Percentiles rank a stretch among this genome's conserved stretches.
Evolutionary conservation across 495 filamentous ascomycete genomes (phyloP).

Genomic region (Penicillium samsonianum): DNA sequence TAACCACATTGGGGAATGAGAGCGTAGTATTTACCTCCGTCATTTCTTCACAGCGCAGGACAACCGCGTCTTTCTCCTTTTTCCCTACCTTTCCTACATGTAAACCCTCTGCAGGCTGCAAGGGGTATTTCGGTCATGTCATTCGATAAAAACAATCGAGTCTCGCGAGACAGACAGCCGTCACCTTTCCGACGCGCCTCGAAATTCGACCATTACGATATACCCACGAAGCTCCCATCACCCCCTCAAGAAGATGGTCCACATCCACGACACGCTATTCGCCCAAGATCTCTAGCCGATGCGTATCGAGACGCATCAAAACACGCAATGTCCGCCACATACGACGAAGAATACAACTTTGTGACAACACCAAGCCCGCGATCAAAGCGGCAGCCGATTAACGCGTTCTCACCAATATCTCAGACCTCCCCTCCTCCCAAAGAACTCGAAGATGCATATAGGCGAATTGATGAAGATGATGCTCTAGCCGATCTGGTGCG

Average conservation of each 20-base stretch:
- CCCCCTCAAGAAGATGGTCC: slow-evolving; percentile 33
- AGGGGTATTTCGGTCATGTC: slow-evolving; percentile 7
- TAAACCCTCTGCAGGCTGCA: slow-evolving; percentile 21
- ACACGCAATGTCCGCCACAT: slow-evolving; percentile 17
- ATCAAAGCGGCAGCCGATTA: slow-evolving; percentile 10
- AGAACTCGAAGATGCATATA: slow-evolving; percentile 47
- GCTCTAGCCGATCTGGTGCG: slow-evolving; percentile 39
- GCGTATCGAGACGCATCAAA: slow-evolving; percentile 38
- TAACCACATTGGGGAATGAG: slow-evolving; percentile 32
- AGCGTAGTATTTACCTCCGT: slow-evolving; percentile 23
- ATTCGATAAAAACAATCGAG: slow-evolving; percentile 13
- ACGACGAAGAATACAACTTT: slow-evolving; percentile 22
- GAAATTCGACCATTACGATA: slow-evolving; percentile 31
- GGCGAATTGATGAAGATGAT: slow-evolving; percentile 47
- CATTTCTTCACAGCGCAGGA: slow-evolving; percentile 1
- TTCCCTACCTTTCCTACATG: slow-evolving; percentile 16
- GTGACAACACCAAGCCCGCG: slow-evolving; percentile 26
- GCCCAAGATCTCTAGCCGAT: slow-evolving; percentile 41
- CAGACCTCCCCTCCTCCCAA: slow-evolving; percentile 44
- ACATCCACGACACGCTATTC: slow-evolving; percentile 34
- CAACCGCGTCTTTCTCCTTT: slow-evolving; percentile 5
- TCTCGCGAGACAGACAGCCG: slow-evolving; percentile 24
- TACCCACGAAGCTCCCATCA: slow-evolving; percentile 33
- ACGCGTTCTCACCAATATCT: slow-evolving; percentile 23
- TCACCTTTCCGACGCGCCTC: slow-evolving; percentile 44